Evolutionary conservation across 805 yeast genomes (phyloP).

Genomic region (Dipodascus albidus): DNA sequence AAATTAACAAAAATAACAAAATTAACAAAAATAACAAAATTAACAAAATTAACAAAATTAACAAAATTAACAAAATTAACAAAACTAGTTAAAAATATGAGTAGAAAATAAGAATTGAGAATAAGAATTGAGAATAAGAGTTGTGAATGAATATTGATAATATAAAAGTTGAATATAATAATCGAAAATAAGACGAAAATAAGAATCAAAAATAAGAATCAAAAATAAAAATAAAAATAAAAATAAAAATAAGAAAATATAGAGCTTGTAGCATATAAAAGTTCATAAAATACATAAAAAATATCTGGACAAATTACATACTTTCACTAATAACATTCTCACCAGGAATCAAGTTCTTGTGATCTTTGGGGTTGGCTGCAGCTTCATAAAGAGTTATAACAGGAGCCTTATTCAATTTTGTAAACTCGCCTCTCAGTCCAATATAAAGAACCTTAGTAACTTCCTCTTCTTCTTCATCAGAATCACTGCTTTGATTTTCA

Average conservation of each 20-base stretch:
- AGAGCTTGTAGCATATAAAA: too few relatives aligned
- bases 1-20: too few relatives aligned
- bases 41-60: too few relatives aligned
- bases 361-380: constrained; percentile 90
- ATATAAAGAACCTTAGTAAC: constrained; percentile 49
- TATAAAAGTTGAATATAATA: neutral
- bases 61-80: too few relatives aligned
- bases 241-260: too few relatives aligned
- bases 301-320: constrained; percentile 5
- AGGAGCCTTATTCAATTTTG: constrained; percentile 46
- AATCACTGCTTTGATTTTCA: constrained; percentile 53
- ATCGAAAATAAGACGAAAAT: too few relatives aligned
- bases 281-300: neutral
- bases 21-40: too few relatives aligned
- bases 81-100: too few relatives aligned
- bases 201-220: too few relatives aligned
- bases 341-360: constrained; percentile 31
- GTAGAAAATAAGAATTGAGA: neutral
- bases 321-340: constrained; percentile 11
- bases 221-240: too few relatives aligned
- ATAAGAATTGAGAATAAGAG: neutral
- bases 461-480: constrained; percentile 30
- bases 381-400: constrained; percentile 72
- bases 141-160: neutral
- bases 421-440: constrained; percentile 61